Conservation (phyloP, 768 basidiomycete species). For the Naematelia aurantialba region DNA sequence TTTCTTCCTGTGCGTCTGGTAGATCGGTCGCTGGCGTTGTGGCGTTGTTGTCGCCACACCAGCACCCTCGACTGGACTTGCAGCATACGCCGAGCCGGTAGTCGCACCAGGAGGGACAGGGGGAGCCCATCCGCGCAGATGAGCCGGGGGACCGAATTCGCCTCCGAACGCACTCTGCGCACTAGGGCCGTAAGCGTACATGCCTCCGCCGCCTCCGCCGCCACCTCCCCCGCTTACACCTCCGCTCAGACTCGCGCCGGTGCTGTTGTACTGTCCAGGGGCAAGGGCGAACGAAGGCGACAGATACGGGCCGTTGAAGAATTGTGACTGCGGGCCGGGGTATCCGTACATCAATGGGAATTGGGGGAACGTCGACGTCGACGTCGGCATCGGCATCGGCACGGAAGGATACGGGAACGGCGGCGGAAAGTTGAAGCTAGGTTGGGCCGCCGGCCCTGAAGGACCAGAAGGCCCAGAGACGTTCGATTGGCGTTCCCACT, state of each 20-base stretch:
- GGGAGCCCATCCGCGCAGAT: background rate
- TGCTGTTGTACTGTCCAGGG: background rate
- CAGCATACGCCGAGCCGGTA: no score
- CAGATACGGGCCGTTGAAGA: background rate
- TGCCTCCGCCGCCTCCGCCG: no score
- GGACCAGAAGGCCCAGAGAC: background rate
- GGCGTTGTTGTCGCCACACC: background rate
- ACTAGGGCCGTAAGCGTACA: conserved; percentile 26
- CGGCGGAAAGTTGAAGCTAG: background rate
- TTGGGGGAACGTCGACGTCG: background rate
- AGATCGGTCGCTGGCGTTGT: background rate
- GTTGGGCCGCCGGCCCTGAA: background rate
- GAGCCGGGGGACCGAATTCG: conserved; percentile 35
- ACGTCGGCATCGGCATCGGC: conserved; percentile 6
- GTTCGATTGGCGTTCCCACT: conserved; percentile 36
- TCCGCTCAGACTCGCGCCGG: no score
- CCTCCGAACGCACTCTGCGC: conserved; percentile 37
- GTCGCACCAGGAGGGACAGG: no score
- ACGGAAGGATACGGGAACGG: conserved; percentile 15
- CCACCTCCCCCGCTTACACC: no score
- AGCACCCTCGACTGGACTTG: no score
- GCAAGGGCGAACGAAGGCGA: conserved; percentile 1
- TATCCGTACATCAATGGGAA: conserved; percentile 6
- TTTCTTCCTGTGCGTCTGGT: background rate
- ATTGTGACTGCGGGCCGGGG: background rate